Conservation (phyloP, 768 basidiomycete genomes). For the Lactarius sanguifluus region DNA sequence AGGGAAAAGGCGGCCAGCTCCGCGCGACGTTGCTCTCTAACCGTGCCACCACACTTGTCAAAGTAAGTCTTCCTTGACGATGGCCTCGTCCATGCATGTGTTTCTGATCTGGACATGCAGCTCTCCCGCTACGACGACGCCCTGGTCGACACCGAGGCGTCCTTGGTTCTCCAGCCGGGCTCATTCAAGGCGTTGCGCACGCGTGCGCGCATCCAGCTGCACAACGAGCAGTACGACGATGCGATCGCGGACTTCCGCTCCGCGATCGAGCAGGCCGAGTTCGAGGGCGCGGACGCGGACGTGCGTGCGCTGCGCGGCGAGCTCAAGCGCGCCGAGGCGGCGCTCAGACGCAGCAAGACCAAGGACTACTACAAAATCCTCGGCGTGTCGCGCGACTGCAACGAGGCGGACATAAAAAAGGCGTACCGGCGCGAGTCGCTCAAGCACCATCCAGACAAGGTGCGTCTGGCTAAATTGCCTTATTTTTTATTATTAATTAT, state of each 20-base stretch:
- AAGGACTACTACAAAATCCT: constrained; percentile 90
- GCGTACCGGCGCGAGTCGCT: constrained; percentile 85
- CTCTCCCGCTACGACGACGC: constrained; percentile 66
- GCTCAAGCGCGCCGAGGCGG: constrained; percentile 78
- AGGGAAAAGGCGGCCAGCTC: constrained; percentile 77
- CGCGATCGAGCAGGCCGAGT: constrained; percentile 71
- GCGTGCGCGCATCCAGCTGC: constrained; percentile 74
- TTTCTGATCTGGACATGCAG: constrained; percentile 38
- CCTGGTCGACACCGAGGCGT: constrained; percentile 65
- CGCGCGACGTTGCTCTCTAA: constrained; percentile 80
- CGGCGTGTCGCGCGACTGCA: constrained; percentile 56
- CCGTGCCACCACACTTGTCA: constrained; percentile 76
- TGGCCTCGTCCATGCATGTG: constrained; percentile 12
- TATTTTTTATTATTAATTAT: not conserved
- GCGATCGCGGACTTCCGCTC: constrained; percentile 74
- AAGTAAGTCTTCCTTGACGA: constrained; percentile 43
- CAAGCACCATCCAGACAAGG: constrained; percentile 86
- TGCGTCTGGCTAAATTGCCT: constrained; percentile 33
- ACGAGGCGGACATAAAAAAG: constrained; percentile 81
- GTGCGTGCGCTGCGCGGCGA: constrained; percentile 61
- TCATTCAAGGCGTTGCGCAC: constrained; percentile 88
- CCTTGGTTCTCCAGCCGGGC: constrained; percentile 57
- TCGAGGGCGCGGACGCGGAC: constrained; percentile 64
- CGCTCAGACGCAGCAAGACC: constrained; percentile 82
- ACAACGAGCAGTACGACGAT: constrained; percentile 71